Evolutionary conservation across 768 basidiomycete species (phyloP), one percentile per base, ranked within the genome.

Genomic region (Termitomyces sp.): DNA sequence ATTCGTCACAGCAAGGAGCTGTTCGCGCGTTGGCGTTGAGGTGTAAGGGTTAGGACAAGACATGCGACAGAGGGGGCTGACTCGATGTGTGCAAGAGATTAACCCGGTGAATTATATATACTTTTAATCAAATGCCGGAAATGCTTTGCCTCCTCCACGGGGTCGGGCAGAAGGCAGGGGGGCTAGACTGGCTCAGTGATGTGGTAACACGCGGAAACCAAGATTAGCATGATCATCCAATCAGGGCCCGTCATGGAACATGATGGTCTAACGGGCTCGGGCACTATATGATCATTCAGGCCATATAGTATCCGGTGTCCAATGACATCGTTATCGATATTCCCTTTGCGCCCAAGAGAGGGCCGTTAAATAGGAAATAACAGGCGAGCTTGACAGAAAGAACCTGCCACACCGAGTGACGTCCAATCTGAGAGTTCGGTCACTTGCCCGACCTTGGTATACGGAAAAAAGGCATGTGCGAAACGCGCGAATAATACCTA

Each of bases 111-210:
- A 67, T 72, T 62, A 65, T 65, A 65, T 65, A 65, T 69, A 63
- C 56, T 28, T 24, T 61, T 50, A 61, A 51, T 48, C 50, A 52
- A 44, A 20, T n/a, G n/a, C 54, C 50, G 57, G 57, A 55, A 58
- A 49, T 50, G 33, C 57, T 51, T 52, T 49, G 24, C 20, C 24
- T 50, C 62, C 39, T 52, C 46, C 62, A 65, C 66, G 68, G 71
- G 58, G 67, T 76, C 75, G 75, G 75, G 74, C 72, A 76, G 75
- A 75, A 76, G 75, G n/a, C 59, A 66, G 53, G 62, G 59, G 53
- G 28, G 62, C 55, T 61, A 58, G 40, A 45, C 56, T 65, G 59
- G 48, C 24, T 66, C 65, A 59, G 61, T 44, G 59, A 60, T 66
- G 57, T 45, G 48, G 38, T 55, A 55, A 58, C 55, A 55, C 62